Conservation (phyloP, 441 rosid genomes). For the Arabidopsis lyrata region DNA sequence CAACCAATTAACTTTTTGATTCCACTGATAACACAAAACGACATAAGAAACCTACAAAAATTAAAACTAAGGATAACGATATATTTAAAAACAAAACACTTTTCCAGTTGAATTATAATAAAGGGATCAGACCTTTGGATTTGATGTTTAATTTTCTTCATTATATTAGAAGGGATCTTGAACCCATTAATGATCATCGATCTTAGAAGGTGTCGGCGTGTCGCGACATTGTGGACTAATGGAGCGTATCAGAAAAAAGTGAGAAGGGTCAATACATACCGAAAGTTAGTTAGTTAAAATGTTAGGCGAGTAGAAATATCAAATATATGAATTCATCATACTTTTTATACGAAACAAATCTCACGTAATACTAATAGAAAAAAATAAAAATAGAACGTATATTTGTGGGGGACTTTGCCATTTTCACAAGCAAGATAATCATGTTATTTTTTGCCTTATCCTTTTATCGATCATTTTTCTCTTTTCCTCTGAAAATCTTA, state of each 20-base stretch:
- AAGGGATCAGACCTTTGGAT: neutral
- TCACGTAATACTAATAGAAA: neutral
- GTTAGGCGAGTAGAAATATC: neutral
- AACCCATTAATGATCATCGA: neutral
- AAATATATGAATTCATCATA: neutral
- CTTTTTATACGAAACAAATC: neutral
- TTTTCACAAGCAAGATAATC: slow-evolving; percentile 15
- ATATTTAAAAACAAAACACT: neutral
- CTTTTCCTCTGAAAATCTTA: slow-evolving; percentile 26
- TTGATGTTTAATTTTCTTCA: neutral
- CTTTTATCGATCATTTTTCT: slow-evolving; percentile 4
- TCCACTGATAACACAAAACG: no score
- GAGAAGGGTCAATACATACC: neutral
- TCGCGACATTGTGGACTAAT: neutral
- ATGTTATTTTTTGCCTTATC: slow-evolving; percentile 14
- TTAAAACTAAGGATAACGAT: neutral
- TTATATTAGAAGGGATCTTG: neutral
- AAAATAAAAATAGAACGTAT: neutral
- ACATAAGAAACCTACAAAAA: no score
- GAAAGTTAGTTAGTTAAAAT: slow-evolving; percentile 20
- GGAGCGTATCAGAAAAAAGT: slow-evolving; percentile 13
- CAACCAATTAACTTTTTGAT: neutral
- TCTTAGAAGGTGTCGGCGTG: neutral
- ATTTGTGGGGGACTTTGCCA: slow-evolving; percentile 7
- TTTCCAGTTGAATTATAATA: neutral